phyloP scores from a whole-genome alignment of 805 yeast species.

The Grigorovia yakushimaensis region DNA sequence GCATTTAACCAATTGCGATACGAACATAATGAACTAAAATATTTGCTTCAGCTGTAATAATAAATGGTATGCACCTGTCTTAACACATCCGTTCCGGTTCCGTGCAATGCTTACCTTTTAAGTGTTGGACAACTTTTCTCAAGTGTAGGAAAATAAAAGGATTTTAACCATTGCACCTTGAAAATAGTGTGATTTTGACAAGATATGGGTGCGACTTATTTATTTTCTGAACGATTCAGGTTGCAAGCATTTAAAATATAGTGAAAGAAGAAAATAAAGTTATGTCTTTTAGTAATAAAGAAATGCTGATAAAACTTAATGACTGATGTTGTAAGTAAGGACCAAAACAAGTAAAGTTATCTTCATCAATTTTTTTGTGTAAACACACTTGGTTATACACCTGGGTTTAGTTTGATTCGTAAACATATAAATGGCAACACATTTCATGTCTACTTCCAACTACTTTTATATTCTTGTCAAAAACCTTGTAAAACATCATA shows the following conservation, averaged over 20 bases:
- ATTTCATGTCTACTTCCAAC: background rate
- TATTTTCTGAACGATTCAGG: too few relatives aligned
- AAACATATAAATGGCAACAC: too few relatives aligned
- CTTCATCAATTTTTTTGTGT: too few relatives aligned
- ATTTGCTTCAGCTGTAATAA: background rate
- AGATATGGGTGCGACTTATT: background rate
- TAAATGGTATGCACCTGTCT: background rate
- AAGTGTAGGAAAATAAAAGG: background rate
- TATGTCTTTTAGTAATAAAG: too few relatives aligned
- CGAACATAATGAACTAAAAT: background rate
- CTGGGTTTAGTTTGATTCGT: too few relatives aligned
- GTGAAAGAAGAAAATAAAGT: background rate
- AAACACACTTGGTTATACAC: too few relatives aligned
- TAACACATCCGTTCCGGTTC: background rate
- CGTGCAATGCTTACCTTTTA: background rate
- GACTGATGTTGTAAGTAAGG: background rate
- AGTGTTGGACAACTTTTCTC: background rate
- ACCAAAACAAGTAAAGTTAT: too few relatives aligned
- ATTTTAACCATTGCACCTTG: background rate
- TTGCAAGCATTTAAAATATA: too few relatives aligned
- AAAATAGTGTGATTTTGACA: background rate
- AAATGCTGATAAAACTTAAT: background rate
- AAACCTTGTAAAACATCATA: too few relatives aligned
- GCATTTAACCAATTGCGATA: background rate
- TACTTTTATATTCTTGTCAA: too few relatives aligned